These are phyloP conservation scores for Oryza officinalis DNA, from an alignment of 176 grass and related monocot genomes.

Conservation along the genomic window DNA sequence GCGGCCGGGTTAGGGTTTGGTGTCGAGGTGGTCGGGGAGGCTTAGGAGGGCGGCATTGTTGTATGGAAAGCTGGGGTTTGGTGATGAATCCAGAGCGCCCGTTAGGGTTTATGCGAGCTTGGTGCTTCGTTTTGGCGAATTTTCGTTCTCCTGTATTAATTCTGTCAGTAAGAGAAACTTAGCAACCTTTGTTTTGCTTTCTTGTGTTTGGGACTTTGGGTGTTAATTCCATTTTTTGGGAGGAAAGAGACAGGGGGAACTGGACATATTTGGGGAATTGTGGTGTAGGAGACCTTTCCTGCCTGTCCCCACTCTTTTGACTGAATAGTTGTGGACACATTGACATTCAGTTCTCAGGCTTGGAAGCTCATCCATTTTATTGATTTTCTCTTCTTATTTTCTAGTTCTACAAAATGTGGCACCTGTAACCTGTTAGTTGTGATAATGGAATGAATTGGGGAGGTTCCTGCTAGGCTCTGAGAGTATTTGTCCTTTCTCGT, in stretches of 20 bases:
- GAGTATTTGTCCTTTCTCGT: not conserved
- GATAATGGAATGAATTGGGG: not conserved
- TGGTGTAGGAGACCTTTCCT: not conserved
- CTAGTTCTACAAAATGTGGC: not conserved
- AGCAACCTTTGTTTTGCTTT: too few species aligned
- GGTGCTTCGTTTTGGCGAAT: not conserved
- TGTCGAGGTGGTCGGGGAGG: not conserved
- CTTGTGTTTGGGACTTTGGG: not conserved
- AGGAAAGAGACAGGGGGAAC: not conserved
- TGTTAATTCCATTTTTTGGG: not conserved
- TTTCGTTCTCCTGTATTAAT: not conserved
- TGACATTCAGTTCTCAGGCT: not conserved
- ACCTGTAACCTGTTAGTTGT: not conserved
- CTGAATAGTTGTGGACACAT: not conserved
- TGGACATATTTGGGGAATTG: not conserved
- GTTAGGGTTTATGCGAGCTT: constrained; percentile 4
- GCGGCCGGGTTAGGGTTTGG: not conserved
- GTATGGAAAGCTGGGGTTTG: not conserved
- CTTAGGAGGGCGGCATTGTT: not conserved
- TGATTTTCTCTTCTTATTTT: not conserved
- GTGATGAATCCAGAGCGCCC: not conserved
- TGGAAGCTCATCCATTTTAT: not conserved
- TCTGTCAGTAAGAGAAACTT: not conserved
- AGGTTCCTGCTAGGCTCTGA: not conserved
- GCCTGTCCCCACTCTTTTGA: constrained; percentile 18